phyloP scores from a whole-genome alignment of 768 basidiomycete genomes.

The Trametes punicea region DNA sequence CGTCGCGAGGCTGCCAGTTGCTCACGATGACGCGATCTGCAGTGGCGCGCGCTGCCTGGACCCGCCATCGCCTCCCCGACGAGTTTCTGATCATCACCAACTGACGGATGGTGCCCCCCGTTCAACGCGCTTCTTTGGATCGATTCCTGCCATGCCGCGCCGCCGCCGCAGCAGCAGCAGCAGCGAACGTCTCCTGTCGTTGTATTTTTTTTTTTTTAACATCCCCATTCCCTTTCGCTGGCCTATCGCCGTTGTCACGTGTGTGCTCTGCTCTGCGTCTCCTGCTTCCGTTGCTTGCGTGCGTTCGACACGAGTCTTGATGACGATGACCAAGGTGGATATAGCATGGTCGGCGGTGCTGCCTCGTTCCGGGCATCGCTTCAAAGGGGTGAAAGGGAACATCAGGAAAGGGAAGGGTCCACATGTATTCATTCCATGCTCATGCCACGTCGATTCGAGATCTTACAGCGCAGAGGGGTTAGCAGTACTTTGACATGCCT shows the following conservation, averaged over 20 bases:
- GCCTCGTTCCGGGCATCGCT: not conserved
- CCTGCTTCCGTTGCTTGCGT: not conserved
- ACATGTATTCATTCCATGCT: not conserved
- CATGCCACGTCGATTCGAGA: not conserved
- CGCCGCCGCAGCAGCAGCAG: not conserved
- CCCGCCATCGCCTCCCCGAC: constrained; percentile 30
- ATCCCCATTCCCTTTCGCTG: not conserved
- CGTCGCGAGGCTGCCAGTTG: not conserved
- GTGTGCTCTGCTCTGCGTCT: no score
- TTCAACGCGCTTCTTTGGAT: no score
- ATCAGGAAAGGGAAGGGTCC: no score
- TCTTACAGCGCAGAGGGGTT: no score
- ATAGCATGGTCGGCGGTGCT: not conserved
- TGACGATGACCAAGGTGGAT: not conserved
- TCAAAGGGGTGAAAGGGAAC: no score
- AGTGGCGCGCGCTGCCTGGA: constrained; percentile 38
- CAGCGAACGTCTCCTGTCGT: not conserved
- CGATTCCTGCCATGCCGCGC: not conserved
- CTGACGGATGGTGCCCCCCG: no score
- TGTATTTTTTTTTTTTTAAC: not conserved
- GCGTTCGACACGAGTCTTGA: constrained; percentile 3
- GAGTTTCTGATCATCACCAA: constrained; percentile 18
- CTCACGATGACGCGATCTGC: constrained; percentile 13
- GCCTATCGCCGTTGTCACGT: not conserved
- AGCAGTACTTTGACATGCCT: constrained; percentile 5